These are phyloP conservation scores for Dispira parvispora DNA, from an alignment of 192 early-diverging fungal species.

Conservation along the genomic window DNA sequence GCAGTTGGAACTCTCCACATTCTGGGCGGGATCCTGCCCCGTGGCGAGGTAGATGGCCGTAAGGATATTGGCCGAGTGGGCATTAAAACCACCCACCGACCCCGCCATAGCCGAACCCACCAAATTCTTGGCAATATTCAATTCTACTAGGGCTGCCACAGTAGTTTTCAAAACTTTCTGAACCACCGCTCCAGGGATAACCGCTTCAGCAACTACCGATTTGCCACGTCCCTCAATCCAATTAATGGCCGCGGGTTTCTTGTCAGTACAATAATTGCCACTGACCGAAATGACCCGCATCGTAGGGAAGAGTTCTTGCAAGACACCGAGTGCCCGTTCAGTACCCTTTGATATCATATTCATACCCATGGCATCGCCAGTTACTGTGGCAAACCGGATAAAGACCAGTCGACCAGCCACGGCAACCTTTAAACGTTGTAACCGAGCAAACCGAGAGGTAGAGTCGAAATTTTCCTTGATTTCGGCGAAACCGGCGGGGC, in stretches of 20 bases:
- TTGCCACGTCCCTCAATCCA: slow-evolving; percentile 97
- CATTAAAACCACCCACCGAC: slow-evolving; percentile 79
- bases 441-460: slow-evolving; percentile 75
- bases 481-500: slow-evolving; percentile 29
- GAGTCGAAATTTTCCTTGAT: slow-evolving; percentile 69
- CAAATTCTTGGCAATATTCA: slow-evolving; percentile 81
- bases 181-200: slow-evolving; percentile 66
- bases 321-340: slow-evolving; percentile 56
- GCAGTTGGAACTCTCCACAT: slow-evolving; percentile 83
- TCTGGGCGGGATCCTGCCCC: slow-evolving; percentile 92
- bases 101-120: slow-evolving; percentile 92
- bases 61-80: slow-evolving; percentile 85
- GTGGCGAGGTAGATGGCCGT: slow-evolving; percentile 82
- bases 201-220: slow-evolving; percentile 70
- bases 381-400: slow-evolving; percentile 76
- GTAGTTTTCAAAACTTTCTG: slow-evolving; percentile 74
- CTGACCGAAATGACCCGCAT: slow-evolving; percentile 68
- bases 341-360: slow-evolving; percentile 96
- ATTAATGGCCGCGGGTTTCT: slow-evolving; percentile 92
- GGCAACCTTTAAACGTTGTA: slow-evolving; percentile 64
- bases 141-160: slow-evolving; percentile 50
- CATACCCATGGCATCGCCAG: slow-evolving; percentile 97
- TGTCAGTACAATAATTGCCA: slow-evolving; percentile 93
- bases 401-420: slow-evolving; percentile 68
- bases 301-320: slow-evolving; percentile 42